Base-by-base conservation (phyloP, 345 rosid species). In the Boechera stricta region DNA sequence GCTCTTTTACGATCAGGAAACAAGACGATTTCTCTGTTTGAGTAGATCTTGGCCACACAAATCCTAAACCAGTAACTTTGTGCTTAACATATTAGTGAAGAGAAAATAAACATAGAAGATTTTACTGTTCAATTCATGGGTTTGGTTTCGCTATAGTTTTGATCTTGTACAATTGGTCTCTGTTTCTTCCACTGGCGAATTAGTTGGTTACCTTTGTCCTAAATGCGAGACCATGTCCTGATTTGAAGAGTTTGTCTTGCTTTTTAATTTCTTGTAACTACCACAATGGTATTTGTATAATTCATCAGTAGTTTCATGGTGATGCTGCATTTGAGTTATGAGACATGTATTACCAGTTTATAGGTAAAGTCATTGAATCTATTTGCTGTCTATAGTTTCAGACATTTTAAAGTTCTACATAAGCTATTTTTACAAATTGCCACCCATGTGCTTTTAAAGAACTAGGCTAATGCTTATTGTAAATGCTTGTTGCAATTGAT, bases 251-350 rank as follows among this genome's bases (percentile, higher is more conserved):
- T 0, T 57, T 45, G 13, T 45, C 26, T 41, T 42, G 47, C 47
- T 11, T 42, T 42, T 42, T 11, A 7, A 0, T 10, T 42, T 42
- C n/a, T 42, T 42, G 48, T 44, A 11, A 44, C 48, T 44, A 44
- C n/a, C n/a, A 13, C 48, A 10, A 44, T 44, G 5, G n/a, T 45
- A 32, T 56, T 9, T 35, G 33, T 36, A 57, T 35, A 15, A 32
- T 33, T 74, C 36, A 45, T 45, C 31, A 55, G 21, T 21, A 15
- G 26, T 57, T 57, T 35, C 61, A 67, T 38, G 73, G 73, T 36
- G 73, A 28, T 75, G 44, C 53, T 67, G 32, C 79, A 38, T 45
- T 57, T 67, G 33, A n/a, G 28, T 31, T 7, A 38, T 59, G 63
- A n/a, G 67, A 60, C 49, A 24, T 72, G 11, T 56, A 16, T 31